A percentile compares a stretch with the other conserved stretches of the same genome.
Evolutionary conservation across 225 moss, liverwort and hornwort genomes (phyloP).

Genomic region (Ulota crispa): DNA sequence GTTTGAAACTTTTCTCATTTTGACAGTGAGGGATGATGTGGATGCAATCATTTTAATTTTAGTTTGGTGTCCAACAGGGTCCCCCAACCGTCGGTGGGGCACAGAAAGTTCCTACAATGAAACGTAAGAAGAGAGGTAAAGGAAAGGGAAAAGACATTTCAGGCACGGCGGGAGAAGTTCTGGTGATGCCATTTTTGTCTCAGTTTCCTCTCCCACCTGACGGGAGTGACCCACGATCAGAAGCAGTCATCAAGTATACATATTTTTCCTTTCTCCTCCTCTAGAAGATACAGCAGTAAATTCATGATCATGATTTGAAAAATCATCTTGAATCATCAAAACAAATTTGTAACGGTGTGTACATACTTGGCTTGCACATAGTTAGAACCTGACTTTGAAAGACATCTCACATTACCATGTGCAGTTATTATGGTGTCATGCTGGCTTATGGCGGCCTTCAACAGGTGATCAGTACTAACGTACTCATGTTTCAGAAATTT

Average conservation of each 20-base stretch:
- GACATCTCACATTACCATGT: slow-evolving; percentile 15
- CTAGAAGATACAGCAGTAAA: too few relatives aligned
- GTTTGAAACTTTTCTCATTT: too few relatives aligned
- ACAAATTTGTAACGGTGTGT: too few relatives aligned
- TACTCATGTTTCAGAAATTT: background rate
- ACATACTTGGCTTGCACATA: too few relatives aligned
- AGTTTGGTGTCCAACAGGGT: slow-evolving; percentile 45
- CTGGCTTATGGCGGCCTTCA: slow-evolving; percentile 80
- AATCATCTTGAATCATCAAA: too few relatives aligned
- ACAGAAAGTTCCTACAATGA: slow-evolving; percentile 68
- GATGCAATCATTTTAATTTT: background rate
- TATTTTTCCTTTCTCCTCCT: too few relatives aligned
- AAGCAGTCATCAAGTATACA: slow-evolving; percentile 58
- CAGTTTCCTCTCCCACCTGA: slow-evolving; percentile 70
- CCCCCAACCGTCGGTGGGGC: slow-evolving; percentile 66
- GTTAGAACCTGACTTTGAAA: background rate
- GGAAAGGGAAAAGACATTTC: slow-evolving; percentile 60
- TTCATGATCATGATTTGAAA: too few relatives aligned
- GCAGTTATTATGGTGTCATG: slow-evolving; percentile 77
- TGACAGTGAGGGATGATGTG: background rate
- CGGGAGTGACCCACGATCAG: slow-evolving; percentile 54
- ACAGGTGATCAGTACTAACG: slow-evolving; percentile 39
- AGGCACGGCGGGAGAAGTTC: slow-evolving; percentile 71
- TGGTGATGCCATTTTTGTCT: slow-evolving; percentile 79
- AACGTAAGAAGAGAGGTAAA: slow-evolving; percentile 73